A percentile compares a stretch with the other conserved stretches of the same genome.
phyloP scores from a whole-genome alignment of 164 flowering plant species.

The Taxillus chinensis region DNA sequence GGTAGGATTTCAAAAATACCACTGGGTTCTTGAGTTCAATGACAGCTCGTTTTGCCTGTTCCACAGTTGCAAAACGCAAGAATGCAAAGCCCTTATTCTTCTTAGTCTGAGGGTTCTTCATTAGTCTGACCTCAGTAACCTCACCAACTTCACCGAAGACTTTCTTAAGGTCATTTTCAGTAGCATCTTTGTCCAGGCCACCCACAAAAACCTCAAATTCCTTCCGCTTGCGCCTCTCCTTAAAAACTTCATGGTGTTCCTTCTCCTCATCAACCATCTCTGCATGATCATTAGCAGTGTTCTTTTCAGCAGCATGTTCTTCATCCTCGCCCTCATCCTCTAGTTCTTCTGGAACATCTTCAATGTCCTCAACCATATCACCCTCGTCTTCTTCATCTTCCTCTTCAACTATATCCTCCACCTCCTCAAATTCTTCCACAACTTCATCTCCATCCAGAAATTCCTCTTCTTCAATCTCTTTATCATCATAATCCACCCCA shows the following conservation, averaged over 20 bases:
- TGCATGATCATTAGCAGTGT: slow-evolving; percentile 13
- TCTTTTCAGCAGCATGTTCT: slow-evolving; percentile 36
- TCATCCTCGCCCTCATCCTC: slow-evolving; percentile 46
- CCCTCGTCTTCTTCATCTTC: slow-evolving; percentile 44
- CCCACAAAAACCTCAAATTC: slow-evolving; percentile 97
- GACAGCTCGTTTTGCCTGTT: slow-evolving; percentile 85
- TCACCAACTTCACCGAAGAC: slow-evolving; percentile 75
- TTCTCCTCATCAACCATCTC: slow-evolving; percentile 47
- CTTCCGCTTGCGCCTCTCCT: slow-evolving; percentile 91
- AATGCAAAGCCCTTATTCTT: slow-evolving; percentile 97
- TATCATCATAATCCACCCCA: slow-evolving; percentile 57
- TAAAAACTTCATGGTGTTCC: slow-evolving; percentile 77
- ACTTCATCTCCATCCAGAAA: slow-evolving; percentile 40
- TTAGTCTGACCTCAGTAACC: slow-evolving; percentile 75
- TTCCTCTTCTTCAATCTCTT: slow-evolving; percentile 48
- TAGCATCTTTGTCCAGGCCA: slow-evolving; percentile 88
- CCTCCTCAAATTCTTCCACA: slow-evolving; percentile 45
- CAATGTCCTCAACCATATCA: slow-evolving; percentile 44
- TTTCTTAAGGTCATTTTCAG: slow-evolving; percentile 76
- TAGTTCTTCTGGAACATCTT: slow-evolving; percentile 50
- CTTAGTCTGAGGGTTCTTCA: slow-evolving; percentile 90
- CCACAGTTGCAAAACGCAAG: slow-evolving; percentile 86
- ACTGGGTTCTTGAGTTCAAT: slow-evolving; percentile 67
- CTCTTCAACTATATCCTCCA: slow-evolving; percentile 39
- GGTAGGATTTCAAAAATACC: slow-evolving; percentile 35